Evolutionary conservation across 768 basidiomycete genomes (phyloP), one percentile per base, ranked within the genome.

Genomic region (Clitopilus passeckerianus): DNA sequence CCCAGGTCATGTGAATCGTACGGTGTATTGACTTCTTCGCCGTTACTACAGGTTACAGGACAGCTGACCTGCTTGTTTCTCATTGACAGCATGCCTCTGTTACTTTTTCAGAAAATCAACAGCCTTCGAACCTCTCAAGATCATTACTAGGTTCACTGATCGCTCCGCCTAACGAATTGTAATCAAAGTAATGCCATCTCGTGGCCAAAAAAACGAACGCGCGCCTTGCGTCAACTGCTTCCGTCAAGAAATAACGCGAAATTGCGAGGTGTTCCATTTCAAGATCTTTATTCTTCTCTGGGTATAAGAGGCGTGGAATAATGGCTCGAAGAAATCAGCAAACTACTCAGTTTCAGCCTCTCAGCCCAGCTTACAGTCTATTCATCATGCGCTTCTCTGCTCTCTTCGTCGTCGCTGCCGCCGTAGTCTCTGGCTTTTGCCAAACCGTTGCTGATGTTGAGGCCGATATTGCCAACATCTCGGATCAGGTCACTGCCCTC

Each of bases 391-490:
- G 68, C 59, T 65, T 72, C 65, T 59, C 64, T 27, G 63, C 61
- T 22, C 53, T 74, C 61, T 54, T 68, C 55, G 56, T 72, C 56
- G 59, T 74, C 34, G 69, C 70, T 22, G 64, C 62, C 27, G 58
- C 72, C 57, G 64, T 63, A 9, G 56, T 65, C 53, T 64, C 65
- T 18, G 59, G 65, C 16, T 64, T 69, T n/a, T 68, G 68, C 12
- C 53, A 65, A 16, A 71, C 71, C 30, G 62, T 68, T 22, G 68
- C 69, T 1, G 55, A 70, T 24, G 67, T 78, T 23, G 54, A 71
- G 57, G 37, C 61, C 12, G 76, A 76, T 63, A 66, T 75, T 44
- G 57, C 44, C 3, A 59, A 18, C 9, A 71, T 77, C 53, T 55
- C 67, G 2, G 59, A 67, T 14, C 65, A 67, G 44, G 62, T 72